Evolutionary conservation across 352 stramenopile genomes (phyloP).

Genomic region (Globisporangium polare): DNA sequence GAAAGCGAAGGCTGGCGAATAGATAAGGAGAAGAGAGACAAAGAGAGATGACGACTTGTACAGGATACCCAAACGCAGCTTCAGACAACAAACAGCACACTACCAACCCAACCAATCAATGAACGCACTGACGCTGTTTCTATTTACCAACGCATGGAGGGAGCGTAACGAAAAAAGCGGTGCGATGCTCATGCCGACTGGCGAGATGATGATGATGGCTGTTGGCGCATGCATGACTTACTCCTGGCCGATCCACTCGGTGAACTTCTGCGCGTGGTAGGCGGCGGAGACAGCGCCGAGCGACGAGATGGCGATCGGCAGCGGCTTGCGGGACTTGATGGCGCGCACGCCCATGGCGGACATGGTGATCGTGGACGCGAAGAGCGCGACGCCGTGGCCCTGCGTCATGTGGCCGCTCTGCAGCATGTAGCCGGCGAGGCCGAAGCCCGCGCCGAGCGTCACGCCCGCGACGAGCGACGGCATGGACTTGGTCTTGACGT

Average conservation of each 20-base stretch:
- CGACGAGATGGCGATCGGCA: conserved; percentile 72
- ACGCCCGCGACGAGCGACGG: conserved; percentile 79
- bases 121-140: conserved; percentile 10
- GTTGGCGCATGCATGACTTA: conserved; percentile 22
- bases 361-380: conserved; percentile 84
- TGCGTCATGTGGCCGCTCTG: conserved; percentile 79
- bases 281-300: conserved; percentile 72
- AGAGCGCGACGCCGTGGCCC: conserved; percentile 74
- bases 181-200: neutral
- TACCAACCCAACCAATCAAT: conserved; percentile 14
- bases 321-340: conserved; percentile 62
- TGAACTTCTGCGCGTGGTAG: conserved; percentile 81
- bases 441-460: conserved; percentile 76
- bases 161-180: neutral
- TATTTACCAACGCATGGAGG: conserved; percentile 7
- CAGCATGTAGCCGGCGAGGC: conserved; percentile 72
- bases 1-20: neutral
- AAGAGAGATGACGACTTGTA: conserved; percentile 7
- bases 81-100: neutral
- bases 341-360: conserved; percentile 80
- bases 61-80: conserved; percentile 2
- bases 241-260: conserved; percentile 82
- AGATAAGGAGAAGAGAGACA: neutral
- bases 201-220: neutral
- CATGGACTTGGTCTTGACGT: conserved; percentile 75